Percentiles rank a stretch among this genome's conserved stretches.
phyloP scores from a whole-genome alignment of 345 rosid species.

The Salix exigua region DNA sequence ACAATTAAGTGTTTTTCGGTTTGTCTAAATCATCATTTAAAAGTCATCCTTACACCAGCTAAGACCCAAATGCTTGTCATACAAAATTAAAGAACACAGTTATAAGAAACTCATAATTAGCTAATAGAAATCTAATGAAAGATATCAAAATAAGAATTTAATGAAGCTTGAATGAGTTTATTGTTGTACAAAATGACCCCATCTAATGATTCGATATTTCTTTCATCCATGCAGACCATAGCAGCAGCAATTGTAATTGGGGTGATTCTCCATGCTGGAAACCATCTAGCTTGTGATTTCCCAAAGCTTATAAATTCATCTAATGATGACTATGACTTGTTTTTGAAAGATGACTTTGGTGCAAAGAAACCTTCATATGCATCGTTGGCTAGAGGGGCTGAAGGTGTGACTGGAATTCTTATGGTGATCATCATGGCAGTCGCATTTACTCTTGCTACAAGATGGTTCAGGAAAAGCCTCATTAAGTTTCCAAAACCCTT shows the following conservation, averaged over 20 bases:
- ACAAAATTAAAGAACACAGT: neutral
- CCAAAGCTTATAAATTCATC: constrained; percentile 57
- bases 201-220: neutral
- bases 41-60: neutral
- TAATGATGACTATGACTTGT: constrained; percentile 12
- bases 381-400: constrained; percentile 55
- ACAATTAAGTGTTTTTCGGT: neutral
- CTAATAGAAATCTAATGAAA: neutral
- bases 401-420: constrained; percentile 77
- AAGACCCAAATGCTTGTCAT: neutral
- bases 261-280: constrained; percentile 66
- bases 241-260: constrained; percentile 91
- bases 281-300: constrained; percentile 89
- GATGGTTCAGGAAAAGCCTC: constrained; percentile 68
- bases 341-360: constrained; percentile 53
- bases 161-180: neutral
- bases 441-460: constrained; percentile 82
- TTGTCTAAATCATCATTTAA: neutral
- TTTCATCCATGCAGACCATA: constrained; percentile 53
- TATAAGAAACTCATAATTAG: too few species aligned
- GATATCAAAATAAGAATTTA: neutral
- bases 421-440: constrained; percentile 70
- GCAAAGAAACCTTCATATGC: constrained; percentile 53
- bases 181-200: neutral
- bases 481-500: constrained; percentile 83